These are phyloP conservation scores for Penicillium oxalicum DNA, from an alignment of 2,329 filamentous ascomycete genomes.

Conservation along the genomic window DNA sequence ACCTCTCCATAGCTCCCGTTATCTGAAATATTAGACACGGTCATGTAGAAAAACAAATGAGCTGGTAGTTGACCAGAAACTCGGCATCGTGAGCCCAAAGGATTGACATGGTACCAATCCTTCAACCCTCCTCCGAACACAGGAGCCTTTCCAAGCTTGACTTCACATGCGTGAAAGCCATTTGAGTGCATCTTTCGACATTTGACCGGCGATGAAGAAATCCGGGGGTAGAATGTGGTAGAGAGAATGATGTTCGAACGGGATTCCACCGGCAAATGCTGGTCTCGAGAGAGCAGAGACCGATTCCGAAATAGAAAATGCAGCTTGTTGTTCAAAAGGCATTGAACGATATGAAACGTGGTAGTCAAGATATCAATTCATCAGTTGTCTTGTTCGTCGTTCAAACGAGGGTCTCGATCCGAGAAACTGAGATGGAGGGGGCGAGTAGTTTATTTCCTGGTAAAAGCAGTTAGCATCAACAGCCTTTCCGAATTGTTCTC, in stretches of 20 bases:
- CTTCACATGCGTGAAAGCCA: slow-evolving; percentile 5
- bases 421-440: slow-evolving; percentile 49
- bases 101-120: slow-evolving; percentile 8
- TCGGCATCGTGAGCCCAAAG: slow-evolving; percentile 15
- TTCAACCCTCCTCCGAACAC: slow-evolving; percentile 35
- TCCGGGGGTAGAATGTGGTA: slow-evolving; percentile 24
- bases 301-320: slow-evolving; percentile 9
- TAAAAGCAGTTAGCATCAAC: slow-evolving; percentile 28
- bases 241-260: slow-evolving; percentile 21
- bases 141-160: slow-evolving; percentile 24
- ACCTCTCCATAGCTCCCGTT: slow-evolving; percentile 33
- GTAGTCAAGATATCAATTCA: slow-evolving; percentile 28
- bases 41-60: slow-evolving; percentile 14
- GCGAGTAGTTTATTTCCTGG: slow-evolving; percentile 64
- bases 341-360: slow-evolving; percentile 26
- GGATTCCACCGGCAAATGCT: slow-evolving; percentile 23
- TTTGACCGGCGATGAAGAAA: slow-evolving; percentile 28
- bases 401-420: slow-evolving; percentile 33
- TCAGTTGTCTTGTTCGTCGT: slow-evolving; percentile 36
- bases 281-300: slow-evolving; percentile 15
- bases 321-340: slow-evolving; percentile 21
- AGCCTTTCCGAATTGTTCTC: not conserved
- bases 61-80: slow-evolving; percentile 34
- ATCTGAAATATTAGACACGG: slow-evolving; percentile 13
- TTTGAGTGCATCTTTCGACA: slow-evolving; percentile 19